These are phyloP conservation scores for Citrus hindsii DNA, from an alignment of 345 rosid species.

Conservation along the genomic window DNA sequence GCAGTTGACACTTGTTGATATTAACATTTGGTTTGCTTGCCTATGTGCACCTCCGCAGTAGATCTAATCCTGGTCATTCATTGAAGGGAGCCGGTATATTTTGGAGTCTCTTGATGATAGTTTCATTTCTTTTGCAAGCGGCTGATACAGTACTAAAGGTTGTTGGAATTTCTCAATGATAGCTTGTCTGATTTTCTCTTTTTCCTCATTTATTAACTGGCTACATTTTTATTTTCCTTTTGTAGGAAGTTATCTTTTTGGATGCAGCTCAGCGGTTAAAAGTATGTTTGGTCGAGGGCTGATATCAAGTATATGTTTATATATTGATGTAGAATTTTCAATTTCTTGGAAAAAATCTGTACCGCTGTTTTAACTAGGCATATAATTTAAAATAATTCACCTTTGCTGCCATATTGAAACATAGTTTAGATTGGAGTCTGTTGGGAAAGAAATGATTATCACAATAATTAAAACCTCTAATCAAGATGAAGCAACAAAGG, in stretches of 20 bases:
- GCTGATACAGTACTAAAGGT: slow-evolving; percentile 90
- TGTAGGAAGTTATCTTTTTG: slow-evolving; percentile 83
- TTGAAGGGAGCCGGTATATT: slow-evolving; percentile 69
- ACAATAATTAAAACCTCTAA: neutral
- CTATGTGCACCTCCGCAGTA: slow-evolving; percentile 45
- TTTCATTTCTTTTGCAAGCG: slow-evolving; percentile 88
- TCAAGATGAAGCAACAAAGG: neutral
- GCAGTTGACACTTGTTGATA: neutral
- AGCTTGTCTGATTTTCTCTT: slow-evolving; percentile 1
- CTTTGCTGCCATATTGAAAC: neutral
- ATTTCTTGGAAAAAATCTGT: neutral
- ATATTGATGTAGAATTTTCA: neutral
- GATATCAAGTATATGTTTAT: neutral
- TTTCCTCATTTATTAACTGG: slow-evolving; percentile 15
- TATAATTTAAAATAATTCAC: neutral
- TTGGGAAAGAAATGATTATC: neutral
- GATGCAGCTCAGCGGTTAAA: slow-evolving; percentile 49
- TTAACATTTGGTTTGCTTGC: slow-evolving; percentile 17
- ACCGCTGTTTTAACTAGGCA: neutral
- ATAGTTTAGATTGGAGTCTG: neutral
- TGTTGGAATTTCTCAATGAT: slow-evolving; percentile 22
- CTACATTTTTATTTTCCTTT: slow-evolving; percentile 14
- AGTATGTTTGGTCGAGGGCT: slow-evolving; percentile 36
- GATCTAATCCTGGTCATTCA: slow-evolving; percentile 73
- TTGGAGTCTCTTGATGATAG: slow-evolving; percentile 89